Conservation (phyloP, 2,329 filamentous ascomycete species). For the Sporothrix brunneoviolacea region DNA sequence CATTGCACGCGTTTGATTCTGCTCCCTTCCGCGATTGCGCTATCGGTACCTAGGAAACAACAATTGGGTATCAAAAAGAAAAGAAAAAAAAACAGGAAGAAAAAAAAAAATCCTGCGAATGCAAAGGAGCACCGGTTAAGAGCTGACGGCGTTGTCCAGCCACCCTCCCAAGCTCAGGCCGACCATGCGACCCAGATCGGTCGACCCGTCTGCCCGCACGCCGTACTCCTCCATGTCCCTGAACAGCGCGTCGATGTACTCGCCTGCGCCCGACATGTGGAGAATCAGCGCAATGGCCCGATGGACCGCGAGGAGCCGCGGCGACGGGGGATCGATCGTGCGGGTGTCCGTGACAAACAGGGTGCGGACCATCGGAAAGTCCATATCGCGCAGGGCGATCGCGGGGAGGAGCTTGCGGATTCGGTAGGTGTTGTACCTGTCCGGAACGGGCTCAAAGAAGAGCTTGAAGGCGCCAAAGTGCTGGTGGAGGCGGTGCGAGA, state of each 20-base stretch:
- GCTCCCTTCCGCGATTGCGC: too few species aligned
- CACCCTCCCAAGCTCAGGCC: not conserved
- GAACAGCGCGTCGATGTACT: constrained; percentile 7
- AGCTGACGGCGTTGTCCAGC: not conserved
- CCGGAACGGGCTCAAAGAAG: constrained; percentile 23
- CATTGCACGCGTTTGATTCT: too few species aligned
- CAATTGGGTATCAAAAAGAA: too few species aligned
- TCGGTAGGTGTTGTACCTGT: constrained; percentile 22
- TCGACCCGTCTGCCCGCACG: constrained; percentile 3
- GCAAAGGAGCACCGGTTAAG: too few species aligned
- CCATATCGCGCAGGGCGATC: not conserved
- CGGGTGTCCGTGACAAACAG: not conserved
- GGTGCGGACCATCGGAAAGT: constrained; percentile 3
- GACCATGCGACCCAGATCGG: constrained; percentile 1
- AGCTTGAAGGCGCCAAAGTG: constrained; percentile 28
- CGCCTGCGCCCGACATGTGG: constrained; percentile 6
- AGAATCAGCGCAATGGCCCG: constrained; percentile 9
- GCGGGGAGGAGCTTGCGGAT: constrained; percentile 21
- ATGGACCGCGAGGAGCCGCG: constrained; percentile 8
- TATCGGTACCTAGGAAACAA: too few species aligned
- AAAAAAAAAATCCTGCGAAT: too few species aligned
- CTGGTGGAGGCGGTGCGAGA: constrained; percentile 23
- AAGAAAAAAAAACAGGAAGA: too few species aligned
- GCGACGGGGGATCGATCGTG: constrained; percentile 10
- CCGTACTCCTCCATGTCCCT: not conserved